Conservation (phyloP, 345 rosid genomes). For the Eucalyptus cladocalyx region DNA sequence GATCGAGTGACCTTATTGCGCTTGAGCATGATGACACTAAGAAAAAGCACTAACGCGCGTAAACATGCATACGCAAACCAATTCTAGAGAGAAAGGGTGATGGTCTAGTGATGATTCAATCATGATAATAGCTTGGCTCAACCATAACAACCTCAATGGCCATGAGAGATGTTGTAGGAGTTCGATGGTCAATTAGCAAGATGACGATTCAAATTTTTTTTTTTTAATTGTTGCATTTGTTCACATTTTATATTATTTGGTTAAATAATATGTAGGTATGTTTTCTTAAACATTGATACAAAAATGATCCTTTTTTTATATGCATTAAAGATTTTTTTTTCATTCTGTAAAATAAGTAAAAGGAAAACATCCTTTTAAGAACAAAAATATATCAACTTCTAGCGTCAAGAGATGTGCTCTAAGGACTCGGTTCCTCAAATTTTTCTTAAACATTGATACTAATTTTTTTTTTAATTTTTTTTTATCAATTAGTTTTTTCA, state of each 20-base stretch:
- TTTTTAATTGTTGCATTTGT: not conserved
- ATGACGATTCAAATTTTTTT: not conserved
- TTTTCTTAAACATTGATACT: not conserved
- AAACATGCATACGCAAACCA: not conserved
- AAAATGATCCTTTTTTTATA: not conserved
- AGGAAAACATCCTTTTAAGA: not conserved
- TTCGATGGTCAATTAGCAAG: not conserved
- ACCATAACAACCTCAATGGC: not conserved
- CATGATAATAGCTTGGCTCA: not conserved
- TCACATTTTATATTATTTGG: too few relatives aligned
- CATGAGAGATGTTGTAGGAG: not conserved
- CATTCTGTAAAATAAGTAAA: not conserved
- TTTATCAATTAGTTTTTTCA: not conserved
- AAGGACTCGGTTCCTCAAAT: not conserved
- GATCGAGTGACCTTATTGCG: not conserved
- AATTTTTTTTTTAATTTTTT: too few relatives aligned
- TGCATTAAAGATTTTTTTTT: not conserved
- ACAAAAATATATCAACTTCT: not conserved
- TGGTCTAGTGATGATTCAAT: not conserved
- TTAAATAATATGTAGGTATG: too few relatives aligned
- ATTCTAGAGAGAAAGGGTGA: not conserved
- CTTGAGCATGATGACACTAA: not conserved
- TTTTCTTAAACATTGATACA: too few relatives aligned
- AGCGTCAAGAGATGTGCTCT: not conserved
- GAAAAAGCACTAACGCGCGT: accelerated